These are phyloP conservation scores for Ambrosia trifida DNA, from an alignment of 129 eudicot species.

Conservation along the genomic window DNA sequence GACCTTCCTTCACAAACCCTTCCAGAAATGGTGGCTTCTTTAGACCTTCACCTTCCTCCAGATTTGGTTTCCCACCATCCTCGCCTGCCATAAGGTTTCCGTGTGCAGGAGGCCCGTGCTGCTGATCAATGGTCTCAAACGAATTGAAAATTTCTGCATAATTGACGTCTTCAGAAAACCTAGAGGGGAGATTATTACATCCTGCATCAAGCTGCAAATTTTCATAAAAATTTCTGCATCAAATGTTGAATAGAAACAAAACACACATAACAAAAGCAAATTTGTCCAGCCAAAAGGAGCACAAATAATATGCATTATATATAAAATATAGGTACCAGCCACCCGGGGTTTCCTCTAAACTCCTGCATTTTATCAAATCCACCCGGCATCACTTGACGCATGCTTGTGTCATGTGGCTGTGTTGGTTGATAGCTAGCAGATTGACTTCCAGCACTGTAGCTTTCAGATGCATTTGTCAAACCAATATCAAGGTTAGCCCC, in stretches of 20 bases:
- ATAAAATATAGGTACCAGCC: constrained; percentile 57
- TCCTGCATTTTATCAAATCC: constrained; percentile 40
- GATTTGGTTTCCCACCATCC: constrained; percentile 40
- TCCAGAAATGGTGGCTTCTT: constrained; percentile 60
- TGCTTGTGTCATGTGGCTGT: constrained; percentile 36
- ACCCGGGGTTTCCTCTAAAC: constrained; percentile 43
- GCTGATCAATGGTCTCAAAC: constrained; percentile 43
- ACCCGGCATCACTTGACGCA: constrained; percentile 43
- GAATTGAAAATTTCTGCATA: constrained; percentile 39
- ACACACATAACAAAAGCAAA: not conserved
- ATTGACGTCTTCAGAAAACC: constrained; percentile 42
- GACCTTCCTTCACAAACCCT: constrained; percentile 64
- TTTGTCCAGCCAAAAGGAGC: no score
- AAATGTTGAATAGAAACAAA: no score
- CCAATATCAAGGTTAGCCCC: constrained; percentile 34
- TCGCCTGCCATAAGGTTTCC: constrained; percentile 34
- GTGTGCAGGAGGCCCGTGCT: constrained; percentile 29
- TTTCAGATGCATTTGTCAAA: constrained; percentile 39
- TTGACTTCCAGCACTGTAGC: constrained; percentile 23
- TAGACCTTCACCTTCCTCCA: constrained; percentile 43
- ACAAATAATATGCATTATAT: no score
- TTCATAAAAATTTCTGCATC: constrained; percentile 27
- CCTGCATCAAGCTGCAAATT: constrained; percentile 40
- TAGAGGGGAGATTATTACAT: constrained; percentile 40
- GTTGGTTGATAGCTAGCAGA: constrained; percentile 44